Percentiles rank a stretch among this genome's conserved stretches.
These are phyloP conservation scores for Coemansia sp. DNA, from an alignment of 192 early-diverging fungal genomes.

Conservation along the genomic window DNA sequence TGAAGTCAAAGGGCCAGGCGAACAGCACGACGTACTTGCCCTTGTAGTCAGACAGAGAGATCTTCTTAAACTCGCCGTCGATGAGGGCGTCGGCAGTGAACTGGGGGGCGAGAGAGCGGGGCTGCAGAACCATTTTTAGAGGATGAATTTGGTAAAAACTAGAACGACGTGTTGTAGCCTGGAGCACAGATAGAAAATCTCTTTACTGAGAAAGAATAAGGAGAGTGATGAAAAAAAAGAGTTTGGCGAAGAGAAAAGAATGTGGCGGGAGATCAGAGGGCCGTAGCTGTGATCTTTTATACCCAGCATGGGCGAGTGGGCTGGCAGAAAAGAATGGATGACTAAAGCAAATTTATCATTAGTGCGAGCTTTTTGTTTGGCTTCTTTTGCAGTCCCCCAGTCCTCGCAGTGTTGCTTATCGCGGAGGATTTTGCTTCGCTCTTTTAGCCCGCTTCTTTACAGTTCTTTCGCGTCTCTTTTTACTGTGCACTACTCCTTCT, in stretches of 20 bases:
- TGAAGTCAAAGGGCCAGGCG: conserved; percentile 93
- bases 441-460: too few species aligned
- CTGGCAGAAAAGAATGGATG: background rate
- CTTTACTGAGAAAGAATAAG: background rate
- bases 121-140: conserved; percentile 49
- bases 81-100: conserved; percentile 65
- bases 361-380: background rate
- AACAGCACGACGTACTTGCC: conserved; percentile 75
- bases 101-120: conserved; percentile 55
- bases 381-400: background rate
- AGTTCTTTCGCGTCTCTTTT: background rate
- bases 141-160: background rate
- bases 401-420: too few species aligned
- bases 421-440: too few species aligned
- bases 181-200: background rate
- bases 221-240: too few species aligned
- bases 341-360: background rate
- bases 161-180: background rate
- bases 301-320: too few species aligned
- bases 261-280: too few species aligned
- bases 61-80: conserved; percentile 62
- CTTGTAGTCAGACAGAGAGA: conserved; percentile 66
- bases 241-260: conserved; percentile 2
- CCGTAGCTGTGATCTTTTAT: too few species aligned
- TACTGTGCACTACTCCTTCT: background rate